phyloP scores from a whole-genome alignment of 2,329 filamentous ascomycete species.

The Neofusicoccum cordaticola region DNA sequence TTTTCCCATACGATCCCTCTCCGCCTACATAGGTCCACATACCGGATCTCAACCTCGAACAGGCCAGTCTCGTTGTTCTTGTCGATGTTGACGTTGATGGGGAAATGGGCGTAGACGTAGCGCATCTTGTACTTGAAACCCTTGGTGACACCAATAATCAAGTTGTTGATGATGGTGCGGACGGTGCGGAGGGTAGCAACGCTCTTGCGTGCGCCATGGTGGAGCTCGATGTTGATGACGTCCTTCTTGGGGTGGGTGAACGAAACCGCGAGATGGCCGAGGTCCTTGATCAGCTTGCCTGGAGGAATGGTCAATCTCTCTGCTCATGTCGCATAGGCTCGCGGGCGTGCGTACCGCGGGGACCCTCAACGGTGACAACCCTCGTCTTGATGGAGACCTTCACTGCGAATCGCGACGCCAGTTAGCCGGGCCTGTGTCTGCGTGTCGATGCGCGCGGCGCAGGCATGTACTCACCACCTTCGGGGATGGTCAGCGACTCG shows the following conservation, averaged over 20 bases:
- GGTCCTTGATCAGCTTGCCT: constrained; percentile 96
- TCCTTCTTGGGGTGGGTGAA: constrained; percentile 85
- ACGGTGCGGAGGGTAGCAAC: constrained; percentile 97
- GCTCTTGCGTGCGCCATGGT: constrained; percentile 97
- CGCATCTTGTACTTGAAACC: constrained; percentile 99
- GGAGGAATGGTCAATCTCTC: constrained; percentile 33
- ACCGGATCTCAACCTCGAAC: constrained; percentile 96
- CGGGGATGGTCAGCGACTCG: constrained; percentile 92
- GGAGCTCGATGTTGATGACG: constrained; percentile 93
- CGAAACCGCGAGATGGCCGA: constrained; percentile 93
- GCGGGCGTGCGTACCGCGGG: constrained; percentile 63
- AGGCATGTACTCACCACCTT: constrained; percentile 75
- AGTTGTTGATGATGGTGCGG: constrained; percentile 96
- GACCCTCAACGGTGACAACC: constrained; percentile 94
- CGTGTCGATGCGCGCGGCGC: constrained; percentile 26
- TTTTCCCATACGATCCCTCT: background rate
- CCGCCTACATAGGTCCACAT: constrained; percentile 40
- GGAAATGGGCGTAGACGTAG: constrained; percentile 99
- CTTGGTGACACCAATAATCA: constrained; percentile 97
- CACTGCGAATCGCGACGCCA: constrained; percentile 58
- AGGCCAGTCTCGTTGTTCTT: constrained; percentile 89
- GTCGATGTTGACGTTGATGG: constrained; percentile 99
- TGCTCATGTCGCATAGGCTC: constrained; percentile 8
- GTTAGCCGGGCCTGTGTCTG: constrained; percentile 16
- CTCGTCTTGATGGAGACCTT: constrained; percentile 97